Evolutionary conservation across 805 yeast genomes (phyloP).

Genomic region (Candida vartiovaarae): DNA sequence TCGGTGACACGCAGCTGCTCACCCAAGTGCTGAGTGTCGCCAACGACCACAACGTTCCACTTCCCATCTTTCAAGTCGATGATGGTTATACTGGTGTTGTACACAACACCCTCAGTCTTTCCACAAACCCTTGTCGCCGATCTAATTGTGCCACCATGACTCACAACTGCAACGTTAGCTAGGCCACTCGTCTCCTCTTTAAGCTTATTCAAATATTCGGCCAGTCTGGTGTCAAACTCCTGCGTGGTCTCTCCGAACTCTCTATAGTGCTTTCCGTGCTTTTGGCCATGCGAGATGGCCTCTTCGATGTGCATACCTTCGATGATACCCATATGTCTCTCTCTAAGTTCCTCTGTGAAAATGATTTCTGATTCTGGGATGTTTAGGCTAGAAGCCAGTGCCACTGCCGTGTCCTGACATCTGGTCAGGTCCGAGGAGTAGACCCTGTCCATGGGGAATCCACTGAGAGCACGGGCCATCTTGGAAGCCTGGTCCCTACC

Average conservation of each 20-base stretch:
- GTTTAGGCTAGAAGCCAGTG: constrained; percentile 27
- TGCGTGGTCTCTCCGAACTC: constrained; percentile 57
- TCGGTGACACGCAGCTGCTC: constrained; percentile 45
- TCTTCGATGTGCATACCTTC: constrained; percentile 68
- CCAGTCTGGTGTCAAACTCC: constrained; percentile 42
- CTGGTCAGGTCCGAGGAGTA: constrained; percentile 39
- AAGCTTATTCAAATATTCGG: constrained; percentile 37
- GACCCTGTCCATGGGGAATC: constrained; percentile 26
- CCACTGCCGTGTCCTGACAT: constrained; percentile 51
- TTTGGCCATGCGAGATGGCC: constrained; percentile 44
- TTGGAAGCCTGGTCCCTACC: constrained; percentile 56
- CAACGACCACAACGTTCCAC: constrained; percentile 48
- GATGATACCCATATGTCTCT: constrained; percentile 70
- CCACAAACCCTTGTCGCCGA: constrained; percentile 47
- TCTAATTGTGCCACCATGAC: constrained; percentile 81
- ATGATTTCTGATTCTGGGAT: constrained; percentile 21
- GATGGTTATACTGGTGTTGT: constrained; percentile 67
- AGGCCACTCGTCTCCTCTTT: constrained; percentile 26
- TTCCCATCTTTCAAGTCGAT: constrained; percentile 41
- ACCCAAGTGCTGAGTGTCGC: constrained; percentile 65
- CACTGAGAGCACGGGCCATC: constrained; percentile 39
- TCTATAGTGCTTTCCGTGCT: constrained; percentile 47
- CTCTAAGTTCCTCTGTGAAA: constrained; percentile 47
- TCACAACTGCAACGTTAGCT: constrained; percentile 53
- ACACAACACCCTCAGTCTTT: constrained; percentile 40